Percentiles rank a stretch among this genome's conserved stretches.
Evolutionary conservation across 345 rosid genomes (phyloP).

Genomic region (Bruguiera gymnorhiza): DNA sequence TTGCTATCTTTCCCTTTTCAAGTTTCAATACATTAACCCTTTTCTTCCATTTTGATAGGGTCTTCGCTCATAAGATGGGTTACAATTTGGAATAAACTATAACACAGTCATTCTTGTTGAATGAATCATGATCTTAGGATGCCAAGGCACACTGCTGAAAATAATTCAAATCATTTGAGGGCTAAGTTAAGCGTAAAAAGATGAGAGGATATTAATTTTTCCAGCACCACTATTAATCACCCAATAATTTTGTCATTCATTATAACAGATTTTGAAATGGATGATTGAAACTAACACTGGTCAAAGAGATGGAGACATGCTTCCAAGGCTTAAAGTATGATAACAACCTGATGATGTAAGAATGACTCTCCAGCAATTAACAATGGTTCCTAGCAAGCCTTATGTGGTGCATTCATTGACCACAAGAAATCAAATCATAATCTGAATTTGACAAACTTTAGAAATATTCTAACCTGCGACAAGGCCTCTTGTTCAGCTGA

Average conservation of each 20-base stretch:
- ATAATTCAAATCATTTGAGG: background rate
- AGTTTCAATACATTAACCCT: background rate
- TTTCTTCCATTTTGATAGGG: background rate
- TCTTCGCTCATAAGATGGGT: background rate
- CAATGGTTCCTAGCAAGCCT: background rate
- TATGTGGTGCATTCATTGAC: background rate
- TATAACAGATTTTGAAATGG: too few relatives aligned
- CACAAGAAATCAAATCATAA: background rate
- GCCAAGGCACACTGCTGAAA: background rate
- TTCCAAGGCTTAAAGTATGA: too few relatives aligned
- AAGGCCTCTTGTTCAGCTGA: constrained; percentile 93
- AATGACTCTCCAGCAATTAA: too few relatives aligned
- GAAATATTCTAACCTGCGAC: constrained; percentile 62
- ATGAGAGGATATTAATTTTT: too few relatives aligned
- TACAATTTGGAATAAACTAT: background rate
- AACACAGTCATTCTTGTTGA: background rate
- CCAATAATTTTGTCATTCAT: too few relatives aligned
- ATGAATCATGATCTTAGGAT: background rate
- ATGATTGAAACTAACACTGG: too few relatives aligned
- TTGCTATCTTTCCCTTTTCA: background rate
- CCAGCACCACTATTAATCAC: too few relatives aligned
- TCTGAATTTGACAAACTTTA: background rate
- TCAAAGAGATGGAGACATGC: too few relatives aligned
- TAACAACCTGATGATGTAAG: too few relatives aligned
- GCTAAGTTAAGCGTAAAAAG: background rate